These are phyloP conservation scores for Prosopis cineraria DNA, from an alignment of 306 rosid species.

Conservation along the genomic window DNA sequence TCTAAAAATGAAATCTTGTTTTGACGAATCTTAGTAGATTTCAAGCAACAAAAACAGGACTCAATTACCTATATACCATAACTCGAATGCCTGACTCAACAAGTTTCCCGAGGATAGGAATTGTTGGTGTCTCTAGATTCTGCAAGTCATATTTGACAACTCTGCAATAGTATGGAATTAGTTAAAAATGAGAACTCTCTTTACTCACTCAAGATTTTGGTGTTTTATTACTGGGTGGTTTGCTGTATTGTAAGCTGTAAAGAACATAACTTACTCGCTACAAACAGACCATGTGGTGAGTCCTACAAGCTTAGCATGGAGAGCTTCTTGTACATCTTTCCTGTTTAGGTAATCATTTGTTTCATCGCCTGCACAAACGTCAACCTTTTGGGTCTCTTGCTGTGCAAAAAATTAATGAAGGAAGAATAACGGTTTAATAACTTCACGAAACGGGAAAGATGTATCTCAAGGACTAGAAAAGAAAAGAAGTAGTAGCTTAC, in stretches of 20 bases:
- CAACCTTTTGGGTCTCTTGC: slow-evolving; percentile 54
- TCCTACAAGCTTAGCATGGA: slow-evolving; percentile 72
- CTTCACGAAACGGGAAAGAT: neutral
- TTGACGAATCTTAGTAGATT: neutral
- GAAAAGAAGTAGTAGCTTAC: slow-evolving; percentile 26
- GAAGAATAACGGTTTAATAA: neutral
- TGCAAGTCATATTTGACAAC: slow-evolving; percentile 40
- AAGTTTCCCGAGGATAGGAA: slow-evolving; percentile 41
- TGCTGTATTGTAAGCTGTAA: neutral
- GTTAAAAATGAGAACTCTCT: neutral
- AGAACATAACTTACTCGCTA: slow-evolving; percentile 49
- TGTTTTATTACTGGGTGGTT: neutral
- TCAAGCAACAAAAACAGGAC: neutral
- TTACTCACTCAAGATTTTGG: neutral
- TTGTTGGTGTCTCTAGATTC: slow-evolving; percentile 48
- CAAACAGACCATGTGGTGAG: slow-evolving; percentile 54
- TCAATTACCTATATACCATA: slow-evolving; percentile 46
- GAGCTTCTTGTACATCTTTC: slow-evolving; percentile 65
- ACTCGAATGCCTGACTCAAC: slow-evolving; percentile 50
- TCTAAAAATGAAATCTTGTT: neutral
- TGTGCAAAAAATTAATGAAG: slow-evolving; percentile 8
- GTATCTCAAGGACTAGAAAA: neutral
- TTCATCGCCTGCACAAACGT: slow-evolving; percentile 71
- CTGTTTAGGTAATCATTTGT: slow-evolving; percentile 54
- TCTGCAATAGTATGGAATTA: slow-evolving; percentile 24